These are phyloP conservation scores for Trebouxia sp. DNA, from an alignment of 139 green algal genomes.

Conservation along the genomic window DNA sequence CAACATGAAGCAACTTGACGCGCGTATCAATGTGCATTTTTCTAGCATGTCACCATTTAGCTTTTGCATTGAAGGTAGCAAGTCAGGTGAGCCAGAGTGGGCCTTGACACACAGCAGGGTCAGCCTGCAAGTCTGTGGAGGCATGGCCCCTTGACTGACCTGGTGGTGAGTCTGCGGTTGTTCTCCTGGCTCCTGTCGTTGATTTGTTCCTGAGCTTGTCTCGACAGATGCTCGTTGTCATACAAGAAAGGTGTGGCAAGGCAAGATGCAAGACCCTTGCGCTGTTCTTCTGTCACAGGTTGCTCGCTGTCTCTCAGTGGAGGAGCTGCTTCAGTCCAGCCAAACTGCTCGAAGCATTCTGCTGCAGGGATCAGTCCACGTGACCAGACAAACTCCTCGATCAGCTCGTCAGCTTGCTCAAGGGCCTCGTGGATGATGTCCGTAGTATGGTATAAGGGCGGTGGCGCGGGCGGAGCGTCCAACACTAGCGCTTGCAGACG, in stretches of 20 bases:
- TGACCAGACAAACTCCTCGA: slow-evolving; percentile 14
- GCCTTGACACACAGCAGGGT: not conserved
- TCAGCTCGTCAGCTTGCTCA: slow-evolving; percentile 17
- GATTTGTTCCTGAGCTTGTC: not conserved
- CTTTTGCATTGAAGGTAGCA: not conserved
- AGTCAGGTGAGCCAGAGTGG: not conserved
- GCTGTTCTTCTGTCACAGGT: not conserved
- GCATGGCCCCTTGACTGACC: too few relatives aligned
- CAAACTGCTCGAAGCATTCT: slow-evolving; percentile 12
- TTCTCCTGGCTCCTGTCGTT: slow-evolving; percentile 10
- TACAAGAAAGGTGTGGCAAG: slow-evolving; percentile 1
- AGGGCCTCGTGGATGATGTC: not conserved
- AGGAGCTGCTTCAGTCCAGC: not conserved
- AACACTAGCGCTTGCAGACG: not conserved
- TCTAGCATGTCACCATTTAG: too few relatives aligned
- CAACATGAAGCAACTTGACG: not conserved
- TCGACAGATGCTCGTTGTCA: slow-evolving; percentile 13
- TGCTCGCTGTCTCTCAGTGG: not conserved
- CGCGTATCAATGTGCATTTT: not conserved
- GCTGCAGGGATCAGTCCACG: not conserved
- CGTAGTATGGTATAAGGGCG: not conserved
- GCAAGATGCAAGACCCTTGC: not conserved
- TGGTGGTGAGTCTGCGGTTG: slow-evolving; percentile 2
- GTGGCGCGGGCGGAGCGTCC: not conserved
- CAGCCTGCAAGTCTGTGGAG: too few relatives aligned